phyloP scores from a whole-genome alignment of 495 filamentous ascomycete species.

The Terfezia claveryi region DNA sequence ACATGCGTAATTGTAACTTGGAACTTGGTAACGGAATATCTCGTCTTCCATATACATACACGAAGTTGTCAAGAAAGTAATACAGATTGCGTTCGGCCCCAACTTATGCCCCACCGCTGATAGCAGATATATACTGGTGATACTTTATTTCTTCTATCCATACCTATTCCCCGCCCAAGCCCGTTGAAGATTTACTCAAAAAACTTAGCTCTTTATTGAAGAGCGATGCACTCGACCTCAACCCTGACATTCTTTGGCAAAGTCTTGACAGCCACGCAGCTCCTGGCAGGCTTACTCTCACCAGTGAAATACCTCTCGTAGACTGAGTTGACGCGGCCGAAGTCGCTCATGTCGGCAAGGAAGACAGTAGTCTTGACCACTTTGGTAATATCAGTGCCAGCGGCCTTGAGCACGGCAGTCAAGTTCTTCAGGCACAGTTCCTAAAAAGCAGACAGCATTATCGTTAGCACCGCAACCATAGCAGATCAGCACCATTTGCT shows the following conservation, averaged over 20 bases:
- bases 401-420: slow-evolving; percentile 39
- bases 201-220: not conserved
- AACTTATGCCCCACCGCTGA: no score
- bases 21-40: no score
- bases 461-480: not conserved
- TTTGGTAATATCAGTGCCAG: slow-evolving; percentile 37
- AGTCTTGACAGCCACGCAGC: slow-evolving; percentile 77
- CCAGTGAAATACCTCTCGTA: slow-evolving; percentile 64
- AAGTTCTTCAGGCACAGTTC: slow-evolving; percentile 35
- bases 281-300: slow-evolving; percentile 64
- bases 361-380: slow-evolving; percentile 54
- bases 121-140: no score
- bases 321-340: slow-evolving; percentile 58
- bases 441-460: not conserved
- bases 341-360: slow-evolving; percentile 45
- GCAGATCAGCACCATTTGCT: not conserved
- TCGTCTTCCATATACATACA: no score
- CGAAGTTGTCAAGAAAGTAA: no score
- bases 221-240: slow-evolving; percentile 66
- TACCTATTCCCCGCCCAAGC: no score
- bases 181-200: no score
- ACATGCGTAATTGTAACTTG: no score
- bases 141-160: no score
- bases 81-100: no score
- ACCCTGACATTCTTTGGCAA: slow-evolving; percentile 75